phyloP scores from a whole-genome alignment of 2,329 filamentous ascomycete species.

The Neurospora sp. region DNA sequence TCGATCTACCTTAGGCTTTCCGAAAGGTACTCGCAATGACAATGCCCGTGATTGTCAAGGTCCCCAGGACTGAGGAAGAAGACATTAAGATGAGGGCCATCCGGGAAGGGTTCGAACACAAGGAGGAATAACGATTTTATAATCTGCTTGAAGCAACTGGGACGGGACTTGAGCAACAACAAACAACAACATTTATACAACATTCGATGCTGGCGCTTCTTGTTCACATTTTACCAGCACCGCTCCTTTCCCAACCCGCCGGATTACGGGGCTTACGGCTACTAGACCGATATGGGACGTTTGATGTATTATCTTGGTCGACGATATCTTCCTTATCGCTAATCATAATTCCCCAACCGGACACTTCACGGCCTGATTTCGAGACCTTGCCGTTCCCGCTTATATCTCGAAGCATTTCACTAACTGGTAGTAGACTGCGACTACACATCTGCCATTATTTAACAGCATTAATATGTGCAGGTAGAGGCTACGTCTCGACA shows the following conservation, averaged over 20 bases:
- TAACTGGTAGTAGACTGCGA: not conserved
- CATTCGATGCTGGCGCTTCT: not conserved
- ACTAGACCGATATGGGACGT: not conserved
- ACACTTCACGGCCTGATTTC: not conserved
- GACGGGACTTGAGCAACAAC: not conserved
- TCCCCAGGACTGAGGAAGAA: conserved; percentile 27
- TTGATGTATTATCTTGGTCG: not conserved
- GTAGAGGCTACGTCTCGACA: not conserved
- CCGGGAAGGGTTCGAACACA: conserved; percentile 12
- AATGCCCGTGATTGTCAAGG: conserved; percentile 24
- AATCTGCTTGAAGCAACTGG: not conserved
- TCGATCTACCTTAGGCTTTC: conserved; percentile 18
- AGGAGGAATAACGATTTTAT: not conserved
- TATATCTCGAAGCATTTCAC: too few species aligned
- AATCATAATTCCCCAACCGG: not conserved
- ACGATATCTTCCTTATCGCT: not conserved
- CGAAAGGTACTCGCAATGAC: conserved; percentile 28
- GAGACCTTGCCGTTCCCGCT: too few species aligned
- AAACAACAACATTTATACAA: not conserved
- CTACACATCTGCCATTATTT: not conserved
- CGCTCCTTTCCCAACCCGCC: not conserved
- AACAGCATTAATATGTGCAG: not conserved
- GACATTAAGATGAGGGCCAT: conserved; percentile 23
- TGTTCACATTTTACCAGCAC: not conserved
- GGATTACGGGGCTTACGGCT: not conserved